Evolutionary conservation across 345 rosid species (phyloP), one percentile per base, ranked within the genome.

Genomic region (Barbarea vulgaris): DNA sequence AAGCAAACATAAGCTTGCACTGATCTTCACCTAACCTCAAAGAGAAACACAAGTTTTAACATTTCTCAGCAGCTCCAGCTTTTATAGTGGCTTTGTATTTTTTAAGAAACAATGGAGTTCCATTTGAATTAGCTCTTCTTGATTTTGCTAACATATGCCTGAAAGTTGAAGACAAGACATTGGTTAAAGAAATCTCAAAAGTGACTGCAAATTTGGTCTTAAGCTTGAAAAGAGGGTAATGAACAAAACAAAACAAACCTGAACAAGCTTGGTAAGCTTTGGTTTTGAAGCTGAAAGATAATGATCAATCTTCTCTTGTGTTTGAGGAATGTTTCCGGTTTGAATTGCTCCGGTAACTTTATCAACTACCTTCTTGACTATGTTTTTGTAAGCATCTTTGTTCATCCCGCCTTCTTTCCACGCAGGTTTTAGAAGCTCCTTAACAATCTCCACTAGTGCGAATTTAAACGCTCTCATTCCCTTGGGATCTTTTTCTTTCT

Each of bases 391-490:
- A 18, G 84, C 89, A 19, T 95, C 97, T 82, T 95, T 95, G 80
- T 82, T 87, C 69, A 95, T 76, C 64, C 87, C 96, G 56, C 98
- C 98, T 71, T 90, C 99, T 85, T 87, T 95, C 98, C 98, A 95
- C 15, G 87, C 67, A 46, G 99, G 98, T 80, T 95, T 95, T 57
- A 95, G 77, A 69, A 89, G 87, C 80, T 92, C 97, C 86, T 95
- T 92, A n/a, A 89, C 89, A 73, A 82, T 85, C 85, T 95, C 98
- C 36, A 86, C 96, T 0, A 92, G 86, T 4, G 98, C 87, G 80
- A 95, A 95, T 73, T 95, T 95, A 77, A 95, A 95, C 17, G 90
- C 87, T 54, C 91, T 91, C 71, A 82, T 56, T 28, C 84, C 88
- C 83, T 89, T 95, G 3, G 65, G 73, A 70, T 90, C 99, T 83